These are phyloP conservation scores for Starmerella vitae DNA, from an alignment of 805 yeast genomes.

Conservation along the genomic window DNA sequence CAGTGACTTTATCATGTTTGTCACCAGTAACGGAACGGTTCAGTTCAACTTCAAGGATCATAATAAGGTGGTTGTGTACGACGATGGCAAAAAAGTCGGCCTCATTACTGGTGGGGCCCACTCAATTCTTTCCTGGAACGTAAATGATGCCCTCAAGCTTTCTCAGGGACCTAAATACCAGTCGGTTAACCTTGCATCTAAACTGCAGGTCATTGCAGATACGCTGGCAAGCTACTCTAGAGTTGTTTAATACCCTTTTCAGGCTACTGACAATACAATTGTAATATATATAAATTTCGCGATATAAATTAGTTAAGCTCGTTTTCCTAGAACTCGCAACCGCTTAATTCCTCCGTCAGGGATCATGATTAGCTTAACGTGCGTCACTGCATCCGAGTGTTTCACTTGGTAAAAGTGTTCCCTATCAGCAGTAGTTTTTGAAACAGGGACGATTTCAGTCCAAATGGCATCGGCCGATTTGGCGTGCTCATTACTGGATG, in stretches of 20 bases:
- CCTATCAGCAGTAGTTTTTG: conserved; percentile 70
- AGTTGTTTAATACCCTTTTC: not conserved
- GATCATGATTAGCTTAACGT: conserved; percentile 66
- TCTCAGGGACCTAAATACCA: conserved; percentile 13
- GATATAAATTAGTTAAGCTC: conserved; percentile 14
- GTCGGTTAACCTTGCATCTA: conserved; percentile 8
- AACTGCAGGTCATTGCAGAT: conserved; percentile 9
- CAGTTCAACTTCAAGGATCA: conserved; percentile 96
- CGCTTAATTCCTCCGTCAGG: conserved; percentile 98
- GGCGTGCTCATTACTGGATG: conserved; percentile 26
- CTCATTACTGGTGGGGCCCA: conserved; percentile 43
- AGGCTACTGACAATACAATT: too few relatives aligned
- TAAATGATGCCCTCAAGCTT: conserved; percentile 11
- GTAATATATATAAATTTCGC: not conserved
- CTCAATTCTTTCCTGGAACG: conserved; percentile 15
- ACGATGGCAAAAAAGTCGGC: conserved; percentile 60
- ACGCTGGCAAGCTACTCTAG: conserved; percentile 9
- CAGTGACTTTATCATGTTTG: conserved; percentile 75
- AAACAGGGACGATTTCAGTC: conserved; percentile 49
- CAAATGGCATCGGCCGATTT: conserved; percentile 40
- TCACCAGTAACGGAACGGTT: conserved; percentile 78
- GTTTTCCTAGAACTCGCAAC: conserved; percentile 61
- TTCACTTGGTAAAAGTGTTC: conserved; percentile 44
- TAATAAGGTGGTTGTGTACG: conserved; percentile 70
- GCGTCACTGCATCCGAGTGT: conserved; percentile 35